Evolutionary conservation across 352 stramenopile species (phyloP).

Genomic region (Poterioochromonas sp.): DNA sequence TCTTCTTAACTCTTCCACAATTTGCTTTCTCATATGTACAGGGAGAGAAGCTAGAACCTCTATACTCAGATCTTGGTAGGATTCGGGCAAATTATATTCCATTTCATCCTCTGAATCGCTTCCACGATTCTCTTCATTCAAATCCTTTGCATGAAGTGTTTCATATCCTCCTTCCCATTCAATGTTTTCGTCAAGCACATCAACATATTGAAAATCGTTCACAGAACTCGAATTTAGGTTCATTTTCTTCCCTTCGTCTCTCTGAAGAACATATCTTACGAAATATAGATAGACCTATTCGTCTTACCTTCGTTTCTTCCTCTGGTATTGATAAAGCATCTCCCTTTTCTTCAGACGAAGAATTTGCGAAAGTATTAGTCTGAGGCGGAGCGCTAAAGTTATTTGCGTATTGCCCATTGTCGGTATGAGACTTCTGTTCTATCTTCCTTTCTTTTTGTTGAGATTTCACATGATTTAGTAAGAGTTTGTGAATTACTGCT

Average conservation of each 20-base stretch:
- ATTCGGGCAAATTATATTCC: background rate
- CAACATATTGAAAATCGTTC: too few species aligned
- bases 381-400: too few species aligned
- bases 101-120: background rate
- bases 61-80: slow-evolving; percentile 33
- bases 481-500: slow-evolving; percentile 70
- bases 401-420: too few species aligned
- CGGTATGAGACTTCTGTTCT: too few species aligned
- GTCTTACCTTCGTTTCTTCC: background rate
- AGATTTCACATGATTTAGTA: slow-evolving; percentile 80
- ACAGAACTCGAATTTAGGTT: slow-evolving; percentile 25
- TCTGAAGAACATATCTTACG: too few species aligned
- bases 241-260: background rate
- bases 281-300: too few species aligned
- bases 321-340: too few species aligned
- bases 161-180: slow-evolving; percentile 36
- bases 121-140: slow-evolving; percentile 26
- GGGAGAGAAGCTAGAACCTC: slow-evolving; percentile 73
- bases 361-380: too few species aligned
- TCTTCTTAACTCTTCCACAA: slow-evolving; percentile 74
- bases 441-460: too few species aligned
- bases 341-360: too few species aligned
- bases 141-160: slow-evolving; percentile 16
- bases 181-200: background rate
- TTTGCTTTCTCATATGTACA: slow-evolving; percentile 73